These are phyloP conservation scores for Colletotrichum zoysiae DNA, from an alignment of 2,329 filamentous ascomycete genomes.

Conservation along the genomic window DNA sequence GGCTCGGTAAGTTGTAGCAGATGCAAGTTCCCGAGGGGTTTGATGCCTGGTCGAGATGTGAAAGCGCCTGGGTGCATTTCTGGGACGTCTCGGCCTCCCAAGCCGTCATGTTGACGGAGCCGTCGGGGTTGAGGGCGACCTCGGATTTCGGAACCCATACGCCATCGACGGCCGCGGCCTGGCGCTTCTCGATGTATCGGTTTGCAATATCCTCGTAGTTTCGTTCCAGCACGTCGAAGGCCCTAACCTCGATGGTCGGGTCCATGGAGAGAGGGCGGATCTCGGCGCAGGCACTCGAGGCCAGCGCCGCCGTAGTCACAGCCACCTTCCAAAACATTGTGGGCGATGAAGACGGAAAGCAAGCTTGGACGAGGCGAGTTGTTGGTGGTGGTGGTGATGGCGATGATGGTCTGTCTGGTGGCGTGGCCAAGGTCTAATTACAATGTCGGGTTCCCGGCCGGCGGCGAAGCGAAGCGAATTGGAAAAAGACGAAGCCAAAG, in stretches of 20 bases:
- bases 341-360: slow-evolving; percentile 9
- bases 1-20: slow-evolving; percentile 84
- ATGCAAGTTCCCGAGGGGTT: slow-evolving; percentile 84
- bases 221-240: slow-evolving; percentile 41
- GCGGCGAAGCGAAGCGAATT: slow-evolving; percentile 42
- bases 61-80: slow-evolving; percentile 71
- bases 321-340: slow-evolving; percentile 42
- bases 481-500: slow-evolving; percentile 33
- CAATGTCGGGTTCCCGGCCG: slow-evolving; percentile 42
- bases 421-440: slow-evolving; percentile 41
- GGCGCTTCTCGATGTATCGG: slow-evolving; percentile 45
- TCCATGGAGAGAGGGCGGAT: slow-evolving; percentile 44
- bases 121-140: slow-evolving; percentile 55
- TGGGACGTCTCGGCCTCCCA: slow-evolving; percentile 67
- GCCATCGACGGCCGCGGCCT: slow-evolving; percentile 26
- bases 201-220: slow-evolving; percentile 40
- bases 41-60: slow-evolving; percentile 66
- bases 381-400: slow-evolving; percentile 16
- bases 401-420: slow-evolving; percentile 13
- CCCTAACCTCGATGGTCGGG: slow-evolving; percentile 47
- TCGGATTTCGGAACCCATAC: slow-evolving; percentile 32
- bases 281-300: slow-evolving; percentile 40
- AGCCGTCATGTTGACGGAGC: slow-evolving; percentile 64
- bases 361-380: slow-evolving; percentile 9
- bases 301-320: slow-evolving; percentile 36